Evolutionary conservation across 2,329 filamentous ascomycete genomes (phyloP), one percentile per base, ranked within the genome.

Genomic region (Trichoderma koningiopsis): DNA sequence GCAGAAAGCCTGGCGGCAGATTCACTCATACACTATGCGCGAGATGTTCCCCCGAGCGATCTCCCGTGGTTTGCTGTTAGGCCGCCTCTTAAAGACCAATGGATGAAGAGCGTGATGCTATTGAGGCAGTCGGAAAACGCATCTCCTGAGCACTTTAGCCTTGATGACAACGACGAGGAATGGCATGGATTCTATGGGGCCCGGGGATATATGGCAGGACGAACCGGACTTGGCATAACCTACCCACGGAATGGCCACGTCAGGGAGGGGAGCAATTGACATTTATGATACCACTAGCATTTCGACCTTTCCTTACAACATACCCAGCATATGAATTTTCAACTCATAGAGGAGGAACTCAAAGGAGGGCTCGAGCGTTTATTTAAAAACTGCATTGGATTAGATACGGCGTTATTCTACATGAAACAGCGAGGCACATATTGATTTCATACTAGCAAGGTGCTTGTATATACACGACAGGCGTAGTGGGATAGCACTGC

Each of bases 101-200:
- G 78, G 29, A 69, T 72, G 68, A 72, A 75, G 22, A 79, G 78
- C 49, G 75, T 77, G 19, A 62, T 59, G 1, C 24, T 40, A 47
- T 33, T 71, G 70, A 69, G 52, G 2, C 53, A 35, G 24, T 52
- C 61, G 7, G 68, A 59, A 8, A 53, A 27, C 7, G 19, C 40
- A 11, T 29, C 40, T 24, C 68, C 72, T 73, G 70, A 68, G 69
- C 62, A 72, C 43, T 69, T 79, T 37, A 73, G 72, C 22, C 72
- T 74, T 2, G 81, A 85, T 37, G 78, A 75, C 56, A 84, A 24
- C n/a, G 47, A 86, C 47, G 47, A 86, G 72, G 83, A 84, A 68
- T 77, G 84, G 62, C 84, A 86, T 64, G 84, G 84, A 3, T 81
- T 84, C 47, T 83, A 85, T 68, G 84, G 84, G 0, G 79, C 83